Base-by-base conservation (phyloP, 768 basidiomycete genomes). In the Tulasnella calospora region DNA sequence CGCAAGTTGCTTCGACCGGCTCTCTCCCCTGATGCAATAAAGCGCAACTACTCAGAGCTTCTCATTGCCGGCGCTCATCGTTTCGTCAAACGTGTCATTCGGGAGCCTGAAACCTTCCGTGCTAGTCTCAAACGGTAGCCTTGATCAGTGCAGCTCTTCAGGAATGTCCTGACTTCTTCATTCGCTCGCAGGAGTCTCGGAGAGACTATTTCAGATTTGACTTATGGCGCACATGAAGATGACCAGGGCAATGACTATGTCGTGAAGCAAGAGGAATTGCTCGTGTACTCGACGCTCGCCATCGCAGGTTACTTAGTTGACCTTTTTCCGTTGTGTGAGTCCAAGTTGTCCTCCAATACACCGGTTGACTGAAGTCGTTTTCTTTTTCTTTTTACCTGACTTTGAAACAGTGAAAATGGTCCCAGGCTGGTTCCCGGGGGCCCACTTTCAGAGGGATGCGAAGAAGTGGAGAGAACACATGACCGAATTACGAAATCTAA, bases 361-460 rank as follows among this genome's bases (percentile, higher is more conserved):
- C n/a, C n/a, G n/a, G n/a, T 40, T 40, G 38, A 40, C 38, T 40
- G 38, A 40, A 3, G 38, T 3, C 30, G 9, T 27, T 19, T 6
- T 17, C 13, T 67, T 35, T 35, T 19, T 6, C 33, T 35, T 67
- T 35, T 35, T 5, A 35, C 27, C 71, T 41, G 27, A 35, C 36
- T 21, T n/a, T 73, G 41, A 8, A n/a, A 27, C 17, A 76, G 75
- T 76, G 35, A 76, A 76, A 76, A 6, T 2, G 2, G 57, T 76
- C 21, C 75, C 75, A 17, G 23, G 40, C 33, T 76, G 75, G 75
- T 38, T 76, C 41, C 75, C 75, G 0, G 75, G 75, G 3, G 55
- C 75, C 23, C 55, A 69, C 19, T 76, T 76, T 30, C 51, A 67
- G 47, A 46, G 75, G n/a, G 55, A 76, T 10, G 75, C 75, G 7